phyloP scores from a whole-genome alignment of 1,284 basidiomycete genomes.

The Sparassis latifolia region DNA sequence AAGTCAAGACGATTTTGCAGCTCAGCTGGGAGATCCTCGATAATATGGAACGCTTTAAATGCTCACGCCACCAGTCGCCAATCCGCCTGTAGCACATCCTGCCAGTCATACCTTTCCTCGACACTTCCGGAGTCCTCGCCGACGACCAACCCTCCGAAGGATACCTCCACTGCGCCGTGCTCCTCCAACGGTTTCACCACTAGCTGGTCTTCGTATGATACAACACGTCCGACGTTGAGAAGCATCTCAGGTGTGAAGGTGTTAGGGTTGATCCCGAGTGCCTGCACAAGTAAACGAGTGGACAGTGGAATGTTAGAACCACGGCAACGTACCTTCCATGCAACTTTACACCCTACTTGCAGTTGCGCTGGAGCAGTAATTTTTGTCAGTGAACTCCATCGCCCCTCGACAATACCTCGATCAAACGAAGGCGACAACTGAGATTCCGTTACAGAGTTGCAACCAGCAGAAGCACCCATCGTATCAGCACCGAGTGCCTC shows the following conservation, averaged over 20 bases:
- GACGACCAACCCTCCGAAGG: slow-evolving; percentile 17
- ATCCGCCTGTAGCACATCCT: slow-evolving; percentile 20
- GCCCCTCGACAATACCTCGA: slow-evolving; percentile 33
- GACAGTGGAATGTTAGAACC: not conserved
- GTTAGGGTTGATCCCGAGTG: slow-evolving; percentile 43
- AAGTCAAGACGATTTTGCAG: no score
- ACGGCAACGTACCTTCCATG: slow-evolving; percentile 43
- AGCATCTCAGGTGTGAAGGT: slow-evolving; percentile 49
- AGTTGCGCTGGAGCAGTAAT: slow-evolving; percentile 29
- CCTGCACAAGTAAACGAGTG: slow-evolving; percentile 25
- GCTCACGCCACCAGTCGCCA: slow-evolving; percentile 15
- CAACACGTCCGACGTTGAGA: slow-evolving; percentile 35
- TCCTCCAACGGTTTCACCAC: slow-evolving; percentile 22
- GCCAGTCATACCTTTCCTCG: slow-evolving; percentile 19
- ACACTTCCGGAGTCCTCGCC: slow-evolving; percentile 12
- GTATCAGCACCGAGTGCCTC: not conserved
- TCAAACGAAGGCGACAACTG: slow-evolving; percentile 18
- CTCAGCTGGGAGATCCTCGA: no score
- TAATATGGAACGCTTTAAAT: no score
- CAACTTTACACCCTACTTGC: slow-evolving; percentile 31
- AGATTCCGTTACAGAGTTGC: not conserved
- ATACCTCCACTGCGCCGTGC: slow-evolving; percentile 12
- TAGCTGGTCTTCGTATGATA: slow-evolving; percentile 19
- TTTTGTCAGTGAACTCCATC: slow-evolving; percentile 32
- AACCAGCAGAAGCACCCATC: not conserved